Evolutionary conservation across 2,329 filamentous ascomycete genomes (phyloP).

Genomic region (Teratosphaeriaceae sp.): DNA sequence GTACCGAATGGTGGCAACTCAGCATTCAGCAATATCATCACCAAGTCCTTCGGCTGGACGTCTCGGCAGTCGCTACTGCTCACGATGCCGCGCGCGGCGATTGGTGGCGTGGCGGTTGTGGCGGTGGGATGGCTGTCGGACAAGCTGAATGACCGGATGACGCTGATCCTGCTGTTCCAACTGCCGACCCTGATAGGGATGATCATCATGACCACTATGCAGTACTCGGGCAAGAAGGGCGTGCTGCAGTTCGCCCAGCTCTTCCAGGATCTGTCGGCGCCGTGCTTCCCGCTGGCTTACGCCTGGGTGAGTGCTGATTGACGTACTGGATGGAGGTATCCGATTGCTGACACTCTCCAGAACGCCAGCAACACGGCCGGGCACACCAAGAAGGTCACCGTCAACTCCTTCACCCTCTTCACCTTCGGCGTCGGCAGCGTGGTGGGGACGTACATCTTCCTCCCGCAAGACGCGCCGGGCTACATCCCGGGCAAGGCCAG

Average conservation of each 20-base stretch:
- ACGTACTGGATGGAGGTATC: too few species aligned
- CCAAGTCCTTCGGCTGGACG: slow-evolving; percentile 24
- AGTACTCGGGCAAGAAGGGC: slow-evolving; percentile 13
- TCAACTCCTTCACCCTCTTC: slow-evolving; percentile 14
- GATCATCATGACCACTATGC: slow-evolving; percentile 12
- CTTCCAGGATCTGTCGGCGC: slow-evolving; percentile 17
- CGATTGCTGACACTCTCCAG: neutral
- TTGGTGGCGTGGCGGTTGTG: slow-evolving; percentile 20
- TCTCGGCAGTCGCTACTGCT: slow-evolving; percentile 25
- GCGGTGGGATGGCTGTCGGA: slow-evolving; percentile 10
- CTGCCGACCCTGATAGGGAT: slow-evolving; percentile 16
- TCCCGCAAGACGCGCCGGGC: slow-evolving; percentile 8
- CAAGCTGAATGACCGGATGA: slow-evolving; percentile 13
- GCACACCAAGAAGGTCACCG: slow-evolving; percentile 22
- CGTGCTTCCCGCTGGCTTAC: slow-evolving; percentile 17
- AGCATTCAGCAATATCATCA: slow-evolving; percentile 31
- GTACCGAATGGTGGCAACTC: slow-evolving; percentile 22
- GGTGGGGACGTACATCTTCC: slow-evolving; percentile 17
- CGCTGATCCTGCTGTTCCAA: slow-evolving; percentile 20
- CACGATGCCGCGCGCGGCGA: slow-evolving; percentile 23
- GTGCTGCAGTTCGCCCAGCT: slow-evolving; percentile 16
- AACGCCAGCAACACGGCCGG: slow-evolving; percentile 14
- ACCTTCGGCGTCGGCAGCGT: slow-evolving; percentile 17
- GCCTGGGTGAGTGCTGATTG: slow-evolving; percentile 15
- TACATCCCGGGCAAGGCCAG: slow-evolving; percentile 19